Percentiles rank a stretch among this genome's conserved stretches.
Evolutionary conservation across 495 filamentous ascomycete genomes (phyloP).

Genomic region (Penicillium arizonense): DNA sequence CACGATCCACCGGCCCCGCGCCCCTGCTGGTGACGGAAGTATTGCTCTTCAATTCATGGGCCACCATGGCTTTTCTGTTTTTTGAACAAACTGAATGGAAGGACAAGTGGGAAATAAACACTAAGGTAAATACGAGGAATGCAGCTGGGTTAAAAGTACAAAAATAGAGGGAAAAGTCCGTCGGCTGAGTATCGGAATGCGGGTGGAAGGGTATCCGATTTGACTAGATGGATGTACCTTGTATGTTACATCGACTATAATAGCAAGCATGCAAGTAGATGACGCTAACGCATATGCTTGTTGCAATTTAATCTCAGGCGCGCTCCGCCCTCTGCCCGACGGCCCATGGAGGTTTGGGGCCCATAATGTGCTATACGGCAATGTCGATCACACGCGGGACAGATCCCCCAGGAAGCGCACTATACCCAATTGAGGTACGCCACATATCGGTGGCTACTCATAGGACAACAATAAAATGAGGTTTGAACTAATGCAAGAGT

Average conservation of each 20-base stretch:
- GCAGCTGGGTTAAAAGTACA: conserved; percentile 2
- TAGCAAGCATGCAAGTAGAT: neutral
- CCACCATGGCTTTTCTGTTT: conserved; percentile 6
- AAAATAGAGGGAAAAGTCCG: neutral
- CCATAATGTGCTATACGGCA: neutral
- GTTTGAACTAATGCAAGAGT: neutral
- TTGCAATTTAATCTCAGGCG: neutral
- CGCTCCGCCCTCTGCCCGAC: neutral
- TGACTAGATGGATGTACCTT: neutral
- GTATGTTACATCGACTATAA: conserved; percentile 2
- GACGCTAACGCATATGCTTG: neutral
- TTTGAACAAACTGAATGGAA: neutral
- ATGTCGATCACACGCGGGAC: neutral
- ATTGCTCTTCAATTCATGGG: conserved; percentile 21
- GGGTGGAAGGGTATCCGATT: neutral
- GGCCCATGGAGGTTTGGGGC: neutral
- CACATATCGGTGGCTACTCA: neutral
- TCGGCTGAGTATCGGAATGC: neutral
- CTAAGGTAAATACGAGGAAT: neutral
- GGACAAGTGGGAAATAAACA: neutral
- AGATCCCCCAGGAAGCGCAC: neutral
- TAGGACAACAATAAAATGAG: neutral
- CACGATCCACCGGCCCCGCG: conserved; percentile 18
- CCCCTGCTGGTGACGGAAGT: conserved; percentile 8
- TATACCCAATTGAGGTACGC: neutral